Percentiles rank a stretch among this genome's conserved stretches.
These are phyloP conservation scores for Exobasidium rhododendri DNA, from an alignment of 1,284 basidiomycete genomes.

Conservation along the genomic window DNA sequence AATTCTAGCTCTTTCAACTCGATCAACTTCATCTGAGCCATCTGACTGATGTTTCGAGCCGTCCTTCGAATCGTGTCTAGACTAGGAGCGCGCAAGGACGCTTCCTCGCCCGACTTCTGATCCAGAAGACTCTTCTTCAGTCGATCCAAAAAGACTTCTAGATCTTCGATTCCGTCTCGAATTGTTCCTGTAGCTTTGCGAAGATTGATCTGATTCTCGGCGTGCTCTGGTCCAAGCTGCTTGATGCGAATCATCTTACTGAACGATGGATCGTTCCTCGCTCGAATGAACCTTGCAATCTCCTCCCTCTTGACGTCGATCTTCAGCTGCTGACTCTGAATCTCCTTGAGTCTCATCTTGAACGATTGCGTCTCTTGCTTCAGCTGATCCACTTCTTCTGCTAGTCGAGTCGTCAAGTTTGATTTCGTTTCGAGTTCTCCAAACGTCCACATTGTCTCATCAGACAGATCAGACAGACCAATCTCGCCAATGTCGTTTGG, in stretches of 20 bases:
- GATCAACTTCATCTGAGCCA: slow-evolving; percentile 62
- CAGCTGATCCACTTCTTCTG: slow-evolving; percentile 19
- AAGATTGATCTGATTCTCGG: slow-evolving; percentile 74
- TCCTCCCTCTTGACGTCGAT: slow-evolving; percentile 55
- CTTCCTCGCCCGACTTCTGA: slow-evolving; percentile 64
- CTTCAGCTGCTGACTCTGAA: slow-evolving; percentile 59
- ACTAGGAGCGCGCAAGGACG: slow-evolving; percentile 66
- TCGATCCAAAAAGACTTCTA: slow-evolving; percentile 69
- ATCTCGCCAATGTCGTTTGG: slow-evolving; percentile 27
- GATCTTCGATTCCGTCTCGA: slow-evolving; percentile 65
- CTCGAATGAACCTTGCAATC: slow-evolving; percentile 65
- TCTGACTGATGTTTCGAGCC: slow-evolving; percentile 71
- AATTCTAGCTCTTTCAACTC: slow-evolving; percentile 63
- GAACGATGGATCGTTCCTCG: slow-evolving; percentile 72
- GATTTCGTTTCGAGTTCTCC: slow-evolving; percentile 53
- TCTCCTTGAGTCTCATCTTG: slow-evolving; percentile 52
- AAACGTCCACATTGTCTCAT: slow-evolving; percentile 52
- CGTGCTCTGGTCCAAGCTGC: slow-evolving; percentile 79
- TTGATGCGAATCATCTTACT: slow-evolving; percentile 73
- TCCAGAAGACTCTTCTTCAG: slow-evolving; percentile 70
- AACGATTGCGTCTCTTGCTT: slow-evolving; percentile 9
- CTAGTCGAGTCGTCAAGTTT: slow-evolving; percentile 33
- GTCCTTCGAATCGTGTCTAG: slow-evolving; percentile 78
- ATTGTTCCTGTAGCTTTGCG: slow-evolving; percentile 69
- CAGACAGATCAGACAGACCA: slow-evolving; percentile 31